Evolutionary conservation across 306 rosid species (phyloP), one percentile per base, ranked within the genome.

Genomic region (Vigna trinervia): DNA sequence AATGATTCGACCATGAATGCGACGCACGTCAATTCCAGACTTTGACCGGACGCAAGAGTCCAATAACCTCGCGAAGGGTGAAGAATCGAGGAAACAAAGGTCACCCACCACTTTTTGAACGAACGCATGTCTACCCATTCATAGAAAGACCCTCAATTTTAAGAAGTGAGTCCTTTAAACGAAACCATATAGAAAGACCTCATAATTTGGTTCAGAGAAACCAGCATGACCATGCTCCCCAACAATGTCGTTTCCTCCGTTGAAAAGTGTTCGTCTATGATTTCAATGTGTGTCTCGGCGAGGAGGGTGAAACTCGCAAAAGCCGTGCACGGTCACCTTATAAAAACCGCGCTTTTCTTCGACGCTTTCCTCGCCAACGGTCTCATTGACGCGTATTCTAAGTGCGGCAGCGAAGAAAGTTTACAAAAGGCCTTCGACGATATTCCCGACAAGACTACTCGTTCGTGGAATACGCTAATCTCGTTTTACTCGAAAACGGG

Each of bases 381-480:
- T 43, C 89, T 90, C 72, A 81, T 90, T 10, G 89, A 84, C 47
- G 73, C 84, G 78, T 90, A 90, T 76, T 77, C 87, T 47, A 90
- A 88, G 60, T 86, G 89, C 66, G 79, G 75, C 73, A 71, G 83
- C 60, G 30, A 79, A 5, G 82, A 85, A 50, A 63, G 86, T 83
- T 57, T 78, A 20, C 80, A 74, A 7, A 86, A 77, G 45, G 78
- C 78, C 43, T 85, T 90, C 56, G 85, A 85, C 30, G 90, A 90
- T 69, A 82, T 86, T 47, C 85, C 89, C 39, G 60, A 47, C 69
- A 86, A 74, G 82, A 86, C 71, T 67, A 62, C 87, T 2, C 90
- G 84, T 67, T 83, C 92, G 30, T 90, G 90, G 95, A 90, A 90
- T 81, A 83, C 77, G 38, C 64, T 90, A 51, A 73, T 90, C 11